Evolutionary conservation across 108 stramenopile genomes (phyloP).

Genomic region (Stephanodiscus minutulus): DNA sequence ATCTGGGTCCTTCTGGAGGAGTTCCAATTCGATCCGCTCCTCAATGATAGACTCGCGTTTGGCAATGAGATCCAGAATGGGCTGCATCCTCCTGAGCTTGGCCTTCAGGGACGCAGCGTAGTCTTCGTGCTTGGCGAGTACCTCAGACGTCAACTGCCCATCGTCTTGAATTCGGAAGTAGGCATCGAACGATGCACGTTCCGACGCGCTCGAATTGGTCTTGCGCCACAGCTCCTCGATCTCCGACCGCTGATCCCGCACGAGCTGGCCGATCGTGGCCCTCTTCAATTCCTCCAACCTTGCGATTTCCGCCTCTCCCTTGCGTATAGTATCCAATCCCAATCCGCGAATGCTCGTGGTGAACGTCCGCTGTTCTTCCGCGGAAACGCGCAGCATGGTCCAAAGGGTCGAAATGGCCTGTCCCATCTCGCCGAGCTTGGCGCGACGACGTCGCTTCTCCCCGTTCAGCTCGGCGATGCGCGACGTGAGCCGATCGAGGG

Average conservation of each 20-base stretch:
- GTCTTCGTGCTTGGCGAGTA: slow-evolving; percentile 84
- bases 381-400: slow-evolving; percentile 84
- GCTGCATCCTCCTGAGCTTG: slow-evolving; percentile 82
- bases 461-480: slow-evolving; percentile 76
- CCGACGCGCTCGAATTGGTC: slow-evolving; percentile 65
- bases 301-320: slow-evolving; percentile 78
- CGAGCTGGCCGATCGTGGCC: slow-evolving; percentile 85
- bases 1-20: slow-evolving; percentile 86
- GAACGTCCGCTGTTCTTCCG: slow-evolving; percentile 86
- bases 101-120: slow-evolving; percentile 63
- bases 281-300: slow-evolving; percentile 77
- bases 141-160: slow-evolving; percentile 68
- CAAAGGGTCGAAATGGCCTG: slow-evolving; percentile 83
- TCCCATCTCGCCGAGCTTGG: slow-evolving; percentile 84
- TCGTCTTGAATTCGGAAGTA: slow-evolving; percentile 68
- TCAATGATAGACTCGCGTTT: slow-evolving; percentile 81
- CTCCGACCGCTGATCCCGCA: slow-evolving; percentile 71
- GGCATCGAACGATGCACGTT: slow-evolving; percentile 65
- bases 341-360: slow-evolving; percentile 85
- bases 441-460: slow-evolving; percentile 73
- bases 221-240: slow-evolving; percentile 87
- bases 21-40: slow-evolving; percentile 79
- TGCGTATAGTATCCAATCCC: slow-evolving; percentile 86
- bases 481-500: slow-evolving; percentile 70
- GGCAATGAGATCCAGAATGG: slow-evolving; percentile 84